phyloP scores from a whole-genome alignment of 2,329 filamentous ascomycete genomes.

The Amauroascus niger region DNA sequence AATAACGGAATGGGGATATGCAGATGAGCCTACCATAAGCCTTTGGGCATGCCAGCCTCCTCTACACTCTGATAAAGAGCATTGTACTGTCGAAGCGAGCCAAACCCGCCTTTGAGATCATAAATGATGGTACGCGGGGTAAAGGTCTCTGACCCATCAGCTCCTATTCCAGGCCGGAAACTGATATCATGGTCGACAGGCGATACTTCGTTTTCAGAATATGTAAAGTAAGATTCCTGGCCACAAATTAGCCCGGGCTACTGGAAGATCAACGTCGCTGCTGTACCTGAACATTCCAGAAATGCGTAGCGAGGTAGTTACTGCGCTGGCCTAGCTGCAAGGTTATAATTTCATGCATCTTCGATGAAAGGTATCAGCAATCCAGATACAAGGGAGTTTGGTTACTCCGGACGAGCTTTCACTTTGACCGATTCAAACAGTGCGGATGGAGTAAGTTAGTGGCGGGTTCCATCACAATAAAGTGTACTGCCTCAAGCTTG shows the following conservation, averaged over 20 bases:
- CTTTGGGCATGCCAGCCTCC: slow-evolving; percentile 29
- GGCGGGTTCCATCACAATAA: too few species aligned
- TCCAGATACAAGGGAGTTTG: background rate
- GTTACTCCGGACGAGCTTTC: background rate
- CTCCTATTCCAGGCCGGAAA: slow-evolving; percentile 72
- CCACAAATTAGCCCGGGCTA: slow-evolving; percentile 3
- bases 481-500: background rate
- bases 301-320: slow-evolving; percentile 91
- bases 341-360: slow-evolving; percentile 91
- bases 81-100: slow-evolving; percentile 76
- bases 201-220: slow-evolving; percentile 55
- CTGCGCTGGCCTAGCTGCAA: slow-evolving; percentile 86
- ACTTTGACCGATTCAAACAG: too few species aligned
- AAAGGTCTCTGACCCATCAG: slow-evolving; percentile 80
- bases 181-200: slow-evolving; percentile 75
- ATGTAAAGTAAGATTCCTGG: slow-evolving; percentile 96
- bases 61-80: slow-evolving; percentile 62
- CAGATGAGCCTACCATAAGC: slow-evolving; percentile 35
- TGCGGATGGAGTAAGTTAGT: too few species aligned
- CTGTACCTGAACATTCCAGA: slow-evolving; percentile 83
- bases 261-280: background rate
- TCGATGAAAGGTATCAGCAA: background rate
- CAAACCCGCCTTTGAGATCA: slow-evolving; percentile 89
- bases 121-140: slow-evolving; percentile 88
- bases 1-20: background rate